Evolutionary conservation across 2,329 filamentous ascomycete species (phyloP), one percentile per base, ranked within the genome.

Genomic region (Claviceps spartinae): DNA sequence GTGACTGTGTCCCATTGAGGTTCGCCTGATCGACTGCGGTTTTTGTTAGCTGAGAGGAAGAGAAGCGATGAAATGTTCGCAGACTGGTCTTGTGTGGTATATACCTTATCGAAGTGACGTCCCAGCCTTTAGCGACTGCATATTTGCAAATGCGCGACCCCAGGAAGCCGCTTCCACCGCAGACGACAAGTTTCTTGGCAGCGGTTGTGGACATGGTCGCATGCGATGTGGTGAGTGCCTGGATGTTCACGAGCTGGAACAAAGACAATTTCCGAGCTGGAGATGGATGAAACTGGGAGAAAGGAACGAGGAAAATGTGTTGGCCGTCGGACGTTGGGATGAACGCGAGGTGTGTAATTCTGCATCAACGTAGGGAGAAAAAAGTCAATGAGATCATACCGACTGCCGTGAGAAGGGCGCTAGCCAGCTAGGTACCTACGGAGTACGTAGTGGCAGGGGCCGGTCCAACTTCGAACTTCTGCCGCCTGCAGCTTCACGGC

Each of bases 121-220:
- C 80, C 91, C 91, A 97, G 52, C 89, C 88, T 64, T 89, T 77
- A 46, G 83, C 78, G 49, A 88, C 83, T 45, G 88, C 93, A 51
- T 86, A 84, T 73, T 88, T 93, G 74, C 93, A 97, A 71, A 98
- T 95, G 52, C 91, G 79, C 24, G 76, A 78, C 69, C 88, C 88
- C 26, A 98, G 71, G 65, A 97, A 98, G 37, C 93, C 91, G 68
- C 88, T 96, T 54, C 91, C 91, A 59, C 93, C 93, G 59, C 87
- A 94, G 51, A 98, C 89, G 43, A 97, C 82, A 44, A 98, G 75
- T 69, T 82, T 85, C 71, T 89, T 95, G 13, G 30, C 18, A 34
- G 50, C 45, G 57, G 77, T 75, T 57, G 77, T 73, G 50, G 76
- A 70, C 68, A 81, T 79, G 68, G 65, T 34, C 18, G 51, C n/a